Evolutionary conservation across 106 monocot genomes (phyloP), one percentile per base, ranked within the genome.

Genomic region (Allium fistulosum): DNA sequence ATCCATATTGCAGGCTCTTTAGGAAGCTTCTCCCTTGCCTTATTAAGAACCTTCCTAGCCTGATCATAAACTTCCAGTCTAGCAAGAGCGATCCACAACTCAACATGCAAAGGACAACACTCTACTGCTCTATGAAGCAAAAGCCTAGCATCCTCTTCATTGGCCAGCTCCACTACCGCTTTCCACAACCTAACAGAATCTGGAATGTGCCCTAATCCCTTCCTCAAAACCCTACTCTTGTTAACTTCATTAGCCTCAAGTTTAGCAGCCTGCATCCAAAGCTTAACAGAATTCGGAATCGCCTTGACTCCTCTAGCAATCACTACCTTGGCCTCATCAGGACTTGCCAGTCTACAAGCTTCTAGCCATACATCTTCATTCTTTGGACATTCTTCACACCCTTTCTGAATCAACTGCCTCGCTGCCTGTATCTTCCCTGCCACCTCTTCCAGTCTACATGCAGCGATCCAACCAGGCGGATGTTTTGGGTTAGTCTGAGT

Each of bases 1-100:
- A 97, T 97, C 97, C 97, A 97, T 69, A 97, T 97, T 1, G 84
- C 63, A 16, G 88, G 97, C 70, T 97, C 97, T 75, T 97, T 97
- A 0, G 89, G 61, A 6, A 97, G 86, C 75, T 79, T 97, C 66
- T 89, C 78, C 67, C 97, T 92, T 2, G 97, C 97, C 70, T 83
- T 86, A 70, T 97, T 97, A 22, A 97, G 89, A 26, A 97, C 92
- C 66, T 84, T 92, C 77, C 86, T 97, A 7, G 97, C 78, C 61
- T 92, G 88, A 13, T 97, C 97, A 73, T 97, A 97, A 11, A 88
- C 92, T 66, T 97, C 97, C 53, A 97, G 72, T 55, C 88, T 88
- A 0, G 97, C 97, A 71, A 97, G 88, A 22, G 92, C 92, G 50
- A 97, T 77, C 97, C 97, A 97, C 46, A 97, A 72, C 72, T 97